Evolutionary conservation across 306 rosid species (phyloP).

Genomic region (Datisca glomerata): DNA sequence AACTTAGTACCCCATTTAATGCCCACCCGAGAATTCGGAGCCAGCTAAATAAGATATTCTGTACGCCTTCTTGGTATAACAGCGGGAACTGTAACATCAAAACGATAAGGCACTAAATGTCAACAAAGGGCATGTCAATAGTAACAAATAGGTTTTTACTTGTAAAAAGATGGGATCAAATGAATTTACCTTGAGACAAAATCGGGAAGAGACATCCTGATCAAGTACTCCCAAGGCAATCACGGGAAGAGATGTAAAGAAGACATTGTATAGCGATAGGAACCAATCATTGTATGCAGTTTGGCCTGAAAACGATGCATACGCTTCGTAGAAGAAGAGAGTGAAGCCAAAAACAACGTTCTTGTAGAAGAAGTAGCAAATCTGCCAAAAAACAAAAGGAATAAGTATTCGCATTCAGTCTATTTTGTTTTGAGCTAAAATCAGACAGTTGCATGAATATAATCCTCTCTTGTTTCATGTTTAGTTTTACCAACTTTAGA

Average conservation of each 20-base stretch:
- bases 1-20: slow-evolving; percentile 46
- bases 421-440: neutral
- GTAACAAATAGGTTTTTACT: no score
- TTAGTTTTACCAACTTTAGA: no score
- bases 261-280: slow-evolving; percentile 70
- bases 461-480: no score
- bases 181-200: slow-evolving; percentile 65
- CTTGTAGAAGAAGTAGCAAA: slow-evolving; percentile 98
- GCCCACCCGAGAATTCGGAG: slow-evolving; percentile 58
- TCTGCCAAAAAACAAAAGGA: slow-evolving; percentile 34
- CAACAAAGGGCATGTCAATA: neutral
- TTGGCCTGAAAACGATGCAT: slow-evolving; percentile 88
- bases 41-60: slow-evolving; percentile 88
- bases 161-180: neutral
- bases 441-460: no score
- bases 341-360: slow-evolving; percentile 83
- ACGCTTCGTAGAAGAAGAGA: slow-evolving; percentile 65
- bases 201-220: slow-evolving; percentile 72
- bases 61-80: slow-evolving; percentile 90
- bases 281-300: slow-evolving; percentile 85
- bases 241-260: slow-evolving; percentile 98
- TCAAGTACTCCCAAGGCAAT: slow-evolving; percentile 93
- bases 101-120: neutral
- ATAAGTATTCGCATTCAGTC: slow-evolving; percentile 7
- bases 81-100: slow-evolving; percentile 62